Conservation (phyloP, 164 flowering plant genomes). For the Magnolia changhungtana region DNA sequence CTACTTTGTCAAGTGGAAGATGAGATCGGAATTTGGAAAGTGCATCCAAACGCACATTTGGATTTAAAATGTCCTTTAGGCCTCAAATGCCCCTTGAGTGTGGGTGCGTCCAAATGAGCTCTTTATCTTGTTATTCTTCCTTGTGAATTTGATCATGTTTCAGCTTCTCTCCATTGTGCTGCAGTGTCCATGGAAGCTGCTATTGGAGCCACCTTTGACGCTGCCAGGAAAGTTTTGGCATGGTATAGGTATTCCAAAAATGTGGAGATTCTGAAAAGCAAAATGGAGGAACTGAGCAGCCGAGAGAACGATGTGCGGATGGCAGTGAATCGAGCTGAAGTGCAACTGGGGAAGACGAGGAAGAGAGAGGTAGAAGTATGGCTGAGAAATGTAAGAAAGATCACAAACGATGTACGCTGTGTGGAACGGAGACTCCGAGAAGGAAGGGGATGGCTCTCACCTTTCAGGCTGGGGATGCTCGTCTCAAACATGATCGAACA, state of each 20-base stretch:
- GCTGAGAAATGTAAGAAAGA: background rate
- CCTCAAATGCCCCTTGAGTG: no score
- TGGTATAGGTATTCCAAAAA: background rate
- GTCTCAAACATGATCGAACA: background rate
- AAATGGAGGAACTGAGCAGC: background rate
- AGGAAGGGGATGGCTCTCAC: background rate
- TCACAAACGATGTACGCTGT: background rate
- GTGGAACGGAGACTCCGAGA: background rate
- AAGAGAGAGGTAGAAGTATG: background rate
- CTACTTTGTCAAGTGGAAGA: no score
- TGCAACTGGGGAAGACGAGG: constrained; percentile 2
- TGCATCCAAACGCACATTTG: no score
- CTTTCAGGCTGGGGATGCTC: background rate
- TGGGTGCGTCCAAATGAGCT: no score
- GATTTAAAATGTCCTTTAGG: no score
- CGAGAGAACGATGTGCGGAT: background rate
- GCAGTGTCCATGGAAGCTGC: background rate
- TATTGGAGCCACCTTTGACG: background rate
- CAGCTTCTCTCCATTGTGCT: background rate
- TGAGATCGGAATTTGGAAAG: no score
- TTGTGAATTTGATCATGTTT: no score
- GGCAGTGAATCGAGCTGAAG: background rate
- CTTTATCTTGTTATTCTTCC: no score
- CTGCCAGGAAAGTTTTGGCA: background rate
- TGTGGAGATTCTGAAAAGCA: background rate